Evolutionary conservation across 1,284 basidiomycete species (phyloP).

Genomic region (Heterobasidion irregulare): DNA sequence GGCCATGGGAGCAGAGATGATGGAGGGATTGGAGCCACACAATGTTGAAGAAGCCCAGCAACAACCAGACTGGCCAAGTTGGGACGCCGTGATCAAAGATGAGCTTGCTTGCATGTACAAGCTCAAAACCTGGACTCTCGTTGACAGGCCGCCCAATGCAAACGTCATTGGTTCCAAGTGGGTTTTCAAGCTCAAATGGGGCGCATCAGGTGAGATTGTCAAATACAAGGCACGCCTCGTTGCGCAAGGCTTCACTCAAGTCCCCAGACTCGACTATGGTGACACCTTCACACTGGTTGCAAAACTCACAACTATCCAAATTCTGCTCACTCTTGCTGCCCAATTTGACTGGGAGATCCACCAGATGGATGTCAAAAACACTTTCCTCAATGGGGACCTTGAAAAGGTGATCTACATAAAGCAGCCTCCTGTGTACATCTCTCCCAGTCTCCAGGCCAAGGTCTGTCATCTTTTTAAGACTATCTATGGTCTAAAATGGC

Average conservation of each 20-base stretch:
- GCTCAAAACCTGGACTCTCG: constrained; percentile 17
- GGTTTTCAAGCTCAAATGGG: constrained; percentile 24
- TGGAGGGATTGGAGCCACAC: not conserved
- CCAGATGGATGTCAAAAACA: constrained; percentile 32
- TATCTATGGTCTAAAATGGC: constrained; percentile 19
- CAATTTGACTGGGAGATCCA: constrained; percentile 22
- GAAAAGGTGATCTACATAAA: constrained; percentile 22
- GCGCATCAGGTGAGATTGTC: constrained; percentile 18
- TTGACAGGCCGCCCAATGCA: constrained; percentile 11
- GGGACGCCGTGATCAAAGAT: constrained; percentile 2
- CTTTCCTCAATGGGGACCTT: constrained; percentile 29
- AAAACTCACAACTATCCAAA: constrained; percentile 21
- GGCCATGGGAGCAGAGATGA: not conserved
- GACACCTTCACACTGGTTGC: constrained; percentile 32
- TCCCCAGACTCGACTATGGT: constrained; percentile 28
- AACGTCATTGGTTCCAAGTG: constrained; percentile 20
- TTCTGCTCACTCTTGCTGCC: constrained; percentile 27
- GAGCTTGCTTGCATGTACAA: constrained; percentile 16
- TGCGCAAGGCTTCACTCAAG: constrained; percentile 34
- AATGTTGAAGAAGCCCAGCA: not conserved
- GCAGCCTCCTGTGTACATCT: constrained; percentile 19
- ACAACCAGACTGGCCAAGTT: not conserved
- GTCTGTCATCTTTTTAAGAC: constrained; percentile 14
- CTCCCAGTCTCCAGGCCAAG: not conserved
- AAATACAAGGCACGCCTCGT: constrained; percentile 28